phyloP scores from a whole-genome alignment of 2,329 filamentous ascomycete species.

The Xylaria sp. region DNA sequence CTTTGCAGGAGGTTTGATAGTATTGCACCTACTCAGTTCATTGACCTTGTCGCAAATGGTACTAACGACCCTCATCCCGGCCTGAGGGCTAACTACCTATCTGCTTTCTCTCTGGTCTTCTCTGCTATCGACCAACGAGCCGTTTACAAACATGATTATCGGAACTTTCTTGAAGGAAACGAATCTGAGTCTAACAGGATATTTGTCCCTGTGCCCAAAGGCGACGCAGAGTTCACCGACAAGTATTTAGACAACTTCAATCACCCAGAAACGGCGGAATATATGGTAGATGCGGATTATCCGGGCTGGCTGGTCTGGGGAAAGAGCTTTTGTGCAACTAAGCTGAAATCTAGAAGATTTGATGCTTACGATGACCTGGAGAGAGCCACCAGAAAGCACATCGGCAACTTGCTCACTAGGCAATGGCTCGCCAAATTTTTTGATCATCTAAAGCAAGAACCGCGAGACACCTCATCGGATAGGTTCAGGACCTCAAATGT shows the following conservation, averaged over 20 bases:
- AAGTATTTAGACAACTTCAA: conserved; percentile 80
- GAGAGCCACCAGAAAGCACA: conserved; percentile 72
- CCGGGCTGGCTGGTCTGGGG: conserved; percentile 98
- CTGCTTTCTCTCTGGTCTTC: conserved; percentile 77
- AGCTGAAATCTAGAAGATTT: conserved; percentile 71
- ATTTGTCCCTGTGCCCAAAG: conserved; percentile 72
- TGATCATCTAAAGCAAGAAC: conserved; percentile 94
- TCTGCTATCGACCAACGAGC: conserved; percentile 87
- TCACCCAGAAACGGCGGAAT: conserved; percentile 73
- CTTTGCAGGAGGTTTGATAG: conserved; percentile 90
- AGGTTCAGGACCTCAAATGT: conserved; percentile 89
- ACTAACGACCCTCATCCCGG: conserved; percentile 91
- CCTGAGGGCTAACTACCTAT: conserved; percentile 79
- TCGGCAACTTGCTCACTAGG: conserved; percentile 78
- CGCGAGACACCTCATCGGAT: conserved; percentile 79
- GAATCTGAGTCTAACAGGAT: conserved; percentile 80
- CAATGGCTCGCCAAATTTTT: conserved; percentile 91
- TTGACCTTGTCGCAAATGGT: conserved; percentile 81
- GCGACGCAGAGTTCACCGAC: conserved; percentile 79
- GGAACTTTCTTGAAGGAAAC: conserved; percentile 82
- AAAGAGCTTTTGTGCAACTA: conserved; percentile 81
- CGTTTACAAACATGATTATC: conserved; percentile 83
- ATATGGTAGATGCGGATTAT: conserved; percentile 89
- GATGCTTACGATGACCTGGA: conserved; percentile 82
- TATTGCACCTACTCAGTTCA: conserved; percentile 79